Evolutionary conservation across 495 filamentous ascomycete species (phyloP), one percentile per base, ranked within the genome.

Genomic region (Sabuloglossum arenarium): DNA sequence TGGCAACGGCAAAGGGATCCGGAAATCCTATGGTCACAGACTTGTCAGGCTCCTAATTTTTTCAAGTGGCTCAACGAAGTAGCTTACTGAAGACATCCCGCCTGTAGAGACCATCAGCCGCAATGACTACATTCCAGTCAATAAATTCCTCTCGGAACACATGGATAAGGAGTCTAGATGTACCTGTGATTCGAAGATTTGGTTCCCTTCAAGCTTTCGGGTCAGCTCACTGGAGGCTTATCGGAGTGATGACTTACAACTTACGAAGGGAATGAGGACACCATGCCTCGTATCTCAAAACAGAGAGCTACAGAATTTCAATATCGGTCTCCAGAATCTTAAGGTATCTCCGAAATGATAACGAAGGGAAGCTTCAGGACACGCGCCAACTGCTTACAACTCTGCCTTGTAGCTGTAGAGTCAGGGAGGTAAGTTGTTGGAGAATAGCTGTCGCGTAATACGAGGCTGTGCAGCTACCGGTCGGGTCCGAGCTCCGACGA

Each of bases 91-190:
- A 95, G 59, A 99, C 88, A 88, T 99, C 91, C 61, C 91, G 81
- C 71, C 96, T 97, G 76, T 96, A 95, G 59, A 99, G 76, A 49
- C 93, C 88, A 75, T 99, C 91, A 59, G 91, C 91, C 61, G 91
- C 91, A 74, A 99, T 94, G 69, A 99, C 91, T 94, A 60, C 61
- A 49, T 12, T 23, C 10, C n/a, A 24, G 6, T 47, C 19, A 47
- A n/a, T 47, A 8, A 47, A 27, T 24, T 47, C 45, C 9, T 8
- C n/a, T n/a, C 12, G 19, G 14, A 47, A 8, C 45, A 47, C 45
- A 14, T 27, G 6, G 12, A 27, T 8, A 47, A 47, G 45, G n/a
- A 47, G 45, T 47, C 19, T 47, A 47, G 42, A 67, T 73, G 68
- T 74, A 81, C 79, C 80, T 67, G 78, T 82, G 62, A 81, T 73